Conservation (phyloP, 768 basidiomycete genomes). For the Butyriboletus loyo region DNA sequence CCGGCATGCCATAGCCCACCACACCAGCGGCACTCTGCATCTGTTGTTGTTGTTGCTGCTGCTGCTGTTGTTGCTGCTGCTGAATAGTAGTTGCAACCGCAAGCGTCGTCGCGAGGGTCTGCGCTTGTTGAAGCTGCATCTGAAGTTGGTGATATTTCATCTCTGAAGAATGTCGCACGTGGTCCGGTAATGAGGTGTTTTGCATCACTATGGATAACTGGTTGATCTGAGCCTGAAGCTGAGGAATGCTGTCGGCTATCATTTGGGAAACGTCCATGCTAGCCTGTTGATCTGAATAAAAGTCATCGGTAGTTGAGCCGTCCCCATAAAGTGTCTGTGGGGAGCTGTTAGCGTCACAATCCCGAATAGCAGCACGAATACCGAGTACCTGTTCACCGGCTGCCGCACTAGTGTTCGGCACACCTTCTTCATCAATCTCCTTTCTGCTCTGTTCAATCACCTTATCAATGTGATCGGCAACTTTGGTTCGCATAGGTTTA, state of each 20-base stretch:
- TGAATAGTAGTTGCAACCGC: constrained; percentile 56
- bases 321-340: constrained; percentile 26
- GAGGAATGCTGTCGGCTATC: constrained; percentile 71
- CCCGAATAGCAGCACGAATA: background rate
- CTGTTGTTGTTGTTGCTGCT: constrained; percentile 46
- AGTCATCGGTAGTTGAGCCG: constrained; percentile 50
- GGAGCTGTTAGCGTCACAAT: constrained; percentile 2
- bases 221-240: constrained; percentile 81
- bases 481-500: constrained; percentile 73
- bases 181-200: constrained; percentile 67
- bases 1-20: constrained; percentile 42
- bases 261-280: constrained; percentile 69
- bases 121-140: constrained; percentile 76
- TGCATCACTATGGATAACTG: constrained; percentile 79
- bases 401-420: constrained; percentile 19
- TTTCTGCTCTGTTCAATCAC: constrained; percentile 75
- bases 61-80: constrained; percentile 55
- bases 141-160: constrained; percentile 81
- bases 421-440: constrained; percentile 49
- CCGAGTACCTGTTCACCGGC: constrained; percentile 36
- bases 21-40: constrained; percentile 30
- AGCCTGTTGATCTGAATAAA: constrained; percentile 73
- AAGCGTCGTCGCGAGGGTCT: constrained; percentile 64
- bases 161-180: constrained; percentile 76
- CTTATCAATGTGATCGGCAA: constrained; percentile 78